Evolutionary conservation across 1,284 basidiomycete species (phyloP).

Genomic region (Peniophora sp.): DNA sequence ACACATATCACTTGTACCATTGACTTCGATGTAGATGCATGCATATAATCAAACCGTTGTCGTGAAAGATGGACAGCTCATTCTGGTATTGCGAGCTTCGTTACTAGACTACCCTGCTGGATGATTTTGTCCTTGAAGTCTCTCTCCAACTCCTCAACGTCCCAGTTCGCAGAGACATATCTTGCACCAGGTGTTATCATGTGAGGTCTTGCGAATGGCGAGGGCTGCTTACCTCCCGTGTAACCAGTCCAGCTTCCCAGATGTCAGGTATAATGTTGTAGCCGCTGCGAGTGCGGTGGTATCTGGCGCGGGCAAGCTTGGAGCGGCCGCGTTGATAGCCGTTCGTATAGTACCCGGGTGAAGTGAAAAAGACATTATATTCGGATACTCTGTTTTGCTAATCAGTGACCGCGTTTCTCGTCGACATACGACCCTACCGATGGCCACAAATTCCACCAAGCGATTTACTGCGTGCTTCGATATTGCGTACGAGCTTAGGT

Average conservation of each 20-base stretch:
- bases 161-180: constrained; percentile 1
- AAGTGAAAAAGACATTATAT: background rate
- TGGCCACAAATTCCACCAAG: background rate
- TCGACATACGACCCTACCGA: background rate
- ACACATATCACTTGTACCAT: no score
- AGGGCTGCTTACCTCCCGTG: background rate
- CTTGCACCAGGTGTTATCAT: background rate
- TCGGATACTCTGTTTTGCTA: background rate
- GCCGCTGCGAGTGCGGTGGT: background rate
- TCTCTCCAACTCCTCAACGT: background rate
- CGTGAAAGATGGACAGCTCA: background rate
- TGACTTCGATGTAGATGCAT: no score
- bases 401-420: background rate
- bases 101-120: background rate
- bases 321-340: background rate
- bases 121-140: constrained; percentile 1
- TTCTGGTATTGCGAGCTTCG: background rate
- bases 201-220: background rate
- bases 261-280: background rate
- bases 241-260: background rate
- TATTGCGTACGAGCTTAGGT: background rate
- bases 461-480: background rate
- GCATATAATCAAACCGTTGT: no score
- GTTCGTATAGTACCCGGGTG: background rate
- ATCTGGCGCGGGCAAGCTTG: background rate